Evolutionary conservation across 345 rosid species (phyloP).

Genomic region (Rubroshorea leprosula): DNA sequence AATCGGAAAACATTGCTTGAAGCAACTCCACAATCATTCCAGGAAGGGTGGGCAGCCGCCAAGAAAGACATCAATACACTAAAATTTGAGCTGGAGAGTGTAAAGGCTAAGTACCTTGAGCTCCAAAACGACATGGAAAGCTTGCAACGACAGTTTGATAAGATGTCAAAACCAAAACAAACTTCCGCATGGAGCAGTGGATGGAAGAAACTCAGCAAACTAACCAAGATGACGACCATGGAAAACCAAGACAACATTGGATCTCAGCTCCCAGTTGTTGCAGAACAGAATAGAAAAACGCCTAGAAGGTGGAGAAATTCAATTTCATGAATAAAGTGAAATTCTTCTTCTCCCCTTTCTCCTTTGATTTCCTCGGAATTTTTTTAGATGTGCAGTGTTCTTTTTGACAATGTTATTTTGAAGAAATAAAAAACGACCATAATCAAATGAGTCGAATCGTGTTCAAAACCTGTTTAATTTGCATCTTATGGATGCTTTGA

Average conservation of each 20-base stretch:
- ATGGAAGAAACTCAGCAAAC: conserved; percentile 88
- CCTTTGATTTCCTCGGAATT: too few species aligned
- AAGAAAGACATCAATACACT: conserved; percentile 90
- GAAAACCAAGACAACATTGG: conserved; percentile 55
- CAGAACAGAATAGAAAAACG: conserved; percentile 55
- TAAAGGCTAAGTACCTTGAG: conserved; percentile 78
- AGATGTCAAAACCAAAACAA: conserved; percentile 61
- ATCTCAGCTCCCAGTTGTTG: conserved; percentile 37
- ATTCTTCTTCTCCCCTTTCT: too few species aligned
- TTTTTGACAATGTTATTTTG: too few species aligned
- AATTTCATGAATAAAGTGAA: conserved; percentile 72
- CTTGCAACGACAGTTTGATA: conserved; percentile 81
- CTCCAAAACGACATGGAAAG: conserved; percentile 86
- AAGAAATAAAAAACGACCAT: too few species aligned
- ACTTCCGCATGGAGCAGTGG: conserved; percentile 73
- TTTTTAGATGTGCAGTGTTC: too few species aligned
- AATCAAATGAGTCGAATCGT: too few species aligned
- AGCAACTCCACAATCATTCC: conserved; percentile 87
- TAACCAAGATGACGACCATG: conserved; percentile 60
- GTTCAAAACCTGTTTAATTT: too few species aligned
- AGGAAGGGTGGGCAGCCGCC: conserved; percentile 92
- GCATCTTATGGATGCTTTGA: too few species aligned
- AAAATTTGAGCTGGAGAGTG: conserved; percentile 80
- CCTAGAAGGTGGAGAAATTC: conserved; percentile 98
- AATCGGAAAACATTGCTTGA: conserved; percentile 85